Evolutionary conservation across 2,329 filamentous ascomycete genomes (phyloP).

Genomic region (Aspergillus fischeri): DNA sequence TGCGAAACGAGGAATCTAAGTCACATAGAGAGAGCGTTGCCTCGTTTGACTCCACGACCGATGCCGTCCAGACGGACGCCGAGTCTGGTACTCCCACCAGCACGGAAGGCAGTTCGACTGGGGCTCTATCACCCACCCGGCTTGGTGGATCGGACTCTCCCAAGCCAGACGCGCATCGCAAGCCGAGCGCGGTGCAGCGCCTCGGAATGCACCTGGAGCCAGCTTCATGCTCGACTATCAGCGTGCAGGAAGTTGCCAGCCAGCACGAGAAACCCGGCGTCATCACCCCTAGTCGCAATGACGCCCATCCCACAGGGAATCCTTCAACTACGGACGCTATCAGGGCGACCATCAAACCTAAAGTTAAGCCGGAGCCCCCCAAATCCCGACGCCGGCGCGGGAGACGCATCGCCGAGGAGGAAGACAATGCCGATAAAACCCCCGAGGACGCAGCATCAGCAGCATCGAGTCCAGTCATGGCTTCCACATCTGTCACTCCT

Average conservation of each 20-base stretch:
- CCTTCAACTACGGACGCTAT: conserved; percentile 15
- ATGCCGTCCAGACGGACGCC: conserved; percentile 8
- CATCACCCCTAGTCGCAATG: conserved; percentile 68
- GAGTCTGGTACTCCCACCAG: conserved; percentile 24
- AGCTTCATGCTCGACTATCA: conserved; percentile 68
- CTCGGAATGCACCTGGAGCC: conserved; percentile 68
- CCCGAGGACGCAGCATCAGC: conserved; percentile 21
- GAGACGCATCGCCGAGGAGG: conserved; percentile 30
- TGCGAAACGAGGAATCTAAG: conserved; percentile 30
- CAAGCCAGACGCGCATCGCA: conserved; percentile 21
- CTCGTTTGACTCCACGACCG: conserved; percentile 6
- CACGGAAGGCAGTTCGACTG: conserved; percentile 33
- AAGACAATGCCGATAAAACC: conserved; percentile 27
- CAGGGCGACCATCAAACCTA: conserved; percentile 19
- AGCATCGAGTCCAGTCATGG: conserved; percentile 8
- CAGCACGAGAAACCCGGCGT: conserved; percentile 79
- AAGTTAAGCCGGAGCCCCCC: conserved; percentile 39
- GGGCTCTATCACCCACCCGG: conserved; percentile 45
- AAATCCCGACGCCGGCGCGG: conserved; percentile 42
- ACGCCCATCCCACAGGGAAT: conserved; percentile 17
- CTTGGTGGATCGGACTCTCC: conserved; percentile 27
- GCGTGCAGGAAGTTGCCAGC: conserved; percentile 72
- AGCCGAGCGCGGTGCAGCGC: conserved; percentile 22
- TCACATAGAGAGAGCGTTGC: conserved; percentile 11
- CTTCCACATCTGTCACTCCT: conserved; percentile 4